phyloP scores from a whole-genome alignment of 208 protist genomes.

The Phytomonas sp. region DNA sequence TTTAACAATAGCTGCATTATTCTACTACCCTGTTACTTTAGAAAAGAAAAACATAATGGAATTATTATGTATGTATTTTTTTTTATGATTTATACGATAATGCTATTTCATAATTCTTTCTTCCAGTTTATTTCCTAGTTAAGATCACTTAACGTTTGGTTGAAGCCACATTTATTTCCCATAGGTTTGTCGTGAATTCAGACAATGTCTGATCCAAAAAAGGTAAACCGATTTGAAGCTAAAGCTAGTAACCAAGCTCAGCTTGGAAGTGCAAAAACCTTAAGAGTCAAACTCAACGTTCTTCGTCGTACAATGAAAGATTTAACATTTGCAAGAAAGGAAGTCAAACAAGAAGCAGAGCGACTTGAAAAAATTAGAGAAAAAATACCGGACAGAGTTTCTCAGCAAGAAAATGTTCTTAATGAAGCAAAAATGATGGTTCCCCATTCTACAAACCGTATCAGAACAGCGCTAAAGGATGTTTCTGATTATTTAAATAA shows the following conservation, averaged over 20 bases:
- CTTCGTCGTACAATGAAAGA: slow-evolving; percentile 65
- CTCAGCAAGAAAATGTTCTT: slow-evolving; percentile 68
- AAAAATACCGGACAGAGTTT: slow-evolving; percentile 37
- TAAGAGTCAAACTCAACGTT: slow-evolving; percentile 50
- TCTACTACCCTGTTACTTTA: neutral
- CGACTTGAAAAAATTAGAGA: slow-evolving; percentile 39
- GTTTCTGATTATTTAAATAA: slow-evolving; percentile 53
- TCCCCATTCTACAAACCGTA: slow-evolving; percentile 57
- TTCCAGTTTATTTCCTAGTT: slow-evolving; percentile 8
- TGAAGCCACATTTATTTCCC: neutral
- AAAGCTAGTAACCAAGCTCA: slow-evolving; percentile 32
- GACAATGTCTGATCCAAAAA: slow-evolving; percentile 28
- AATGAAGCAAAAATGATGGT: slow-evolving; percentile 77
- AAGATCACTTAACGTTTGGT: neutral
- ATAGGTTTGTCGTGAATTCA: neutral
- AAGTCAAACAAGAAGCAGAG: slow-evolving; percentile 40
- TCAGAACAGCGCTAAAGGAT: slow-evolving; percentile 42
- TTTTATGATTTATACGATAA: neutral
- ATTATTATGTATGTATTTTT: neutral
- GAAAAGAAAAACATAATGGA: neutral
- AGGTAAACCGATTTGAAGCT: slow-evolving; percentile 29
- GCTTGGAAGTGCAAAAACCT: slow-evolving; percentile 31
- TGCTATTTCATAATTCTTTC: slow-evolving; percentile 8
- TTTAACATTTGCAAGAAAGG: slow-evolving; percentile 52
- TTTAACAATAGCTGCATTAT: slow-evolving; percentile 2